These are phyloP conservation scores for Fraxinus floribunda DNA, from an alignment of 305 asterid genomes.

Conservation along the genomic window DNA sequence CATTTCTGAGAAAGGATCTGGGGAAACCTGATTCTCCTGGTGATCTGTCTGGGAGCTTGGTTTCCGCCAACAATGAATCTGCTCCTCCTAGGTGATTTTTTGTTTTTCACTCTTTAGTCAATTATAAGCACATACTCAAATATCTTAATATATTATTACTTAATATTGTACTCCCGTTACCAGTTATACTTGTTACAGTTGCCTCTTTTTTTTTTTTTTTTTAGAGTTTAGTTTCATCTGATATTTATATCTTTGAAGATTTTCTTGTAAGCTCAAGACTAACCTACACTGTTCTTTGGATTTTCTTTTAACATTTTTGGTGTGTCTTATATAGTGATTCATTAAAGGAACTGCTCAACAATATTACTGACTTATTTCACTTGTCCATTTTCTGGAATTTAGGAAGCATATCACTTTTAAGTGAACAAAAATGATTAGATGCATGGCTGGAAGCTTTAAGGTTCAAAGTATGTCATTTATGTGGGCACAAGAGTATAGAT, in stretches of 20 bases:
- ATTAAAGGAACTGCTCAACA: background rate
- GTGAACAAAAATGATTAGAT: background rate
- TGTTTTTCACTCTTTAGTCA: background rate
- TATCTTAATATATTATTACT: background rate
- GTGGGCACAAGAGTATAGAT: background rate
- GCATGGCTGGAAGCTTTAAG: background rate
- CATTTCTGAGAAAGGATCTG: conserved; percentile 38
- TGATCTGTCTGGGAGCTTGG: conserved; percentile 36
- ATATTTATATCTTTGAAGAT: background rate
- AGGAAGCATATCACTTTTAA: background rate
- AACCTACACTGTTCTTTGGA: background rate
- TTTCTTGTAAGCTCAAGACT: background rate
- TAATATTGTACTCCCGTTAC: background rate
- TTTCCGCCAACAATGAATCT: conserved; percentile 43
- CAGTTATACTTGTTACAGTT: background rate
- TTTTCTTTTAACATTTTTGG: background rate
- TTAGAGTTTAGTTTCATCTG: background rate
- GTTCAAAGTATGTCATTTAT: background rate
- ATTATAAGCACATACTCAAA: background rate
- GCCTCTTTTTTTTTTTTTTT: background rate
- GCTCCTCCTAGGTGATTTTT: conserved; percentile 55
- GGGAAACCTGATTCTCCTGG: conserved; percentile 45
- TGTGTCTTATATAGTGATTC: background rate
- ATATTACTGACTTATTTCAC: background rate
- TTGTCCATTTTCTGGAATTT: background rate